Evolutionary conservation across 257 asterid genomes (phyloP), one percentile per base, ranked within the genome.

Genomic region (Plectranthus barbatus): DNA sequence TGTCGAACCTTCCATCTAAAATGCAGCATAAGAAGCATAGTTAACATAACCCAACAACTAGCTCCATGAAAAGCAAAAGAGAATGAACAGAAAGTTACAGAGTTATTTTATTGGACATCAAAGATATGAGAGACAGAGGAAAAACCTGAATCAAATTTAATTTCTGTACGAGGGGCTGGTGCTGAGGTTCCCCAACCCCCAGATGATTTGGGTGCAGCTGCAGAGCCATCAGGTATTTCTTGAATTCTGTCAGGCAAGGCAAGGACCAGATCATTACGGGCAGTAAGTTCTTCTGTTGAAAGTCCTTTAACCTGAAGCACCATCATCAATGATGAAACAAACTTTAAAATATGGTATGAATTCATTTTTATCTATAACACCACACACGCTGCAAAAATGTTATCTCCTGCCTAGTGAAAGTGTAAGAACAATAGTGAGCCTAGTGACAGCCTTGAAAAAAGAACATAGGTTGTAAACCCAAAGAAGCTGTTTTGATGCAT

Each of bases 61-160:
- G 9, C 37, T 66, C 23, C 65, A 59, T 2, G 18, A 53, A 41
- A 51, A 36, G 44, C 34, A 47, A 14, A 56, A 66, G 44, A 51
- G 41, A 59, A 39, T 19, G 59, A 9, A 21, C 42, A 70, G 12
- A 20, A 5, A 56, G 14, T 26, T 9, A 14, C 15, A 18, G 64
- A n/a, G 18, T 11, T 60, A 59, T 42, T 12, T 29, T 26, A 47
- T 17, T 6, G 36, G 56, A 64, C 40, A 63, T 47, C 29, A 50
- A 56, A 24, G 64, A 65, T 52, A 46, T 47, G 66, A 60, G 33
- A 13, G 42, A 24, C 44, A 40, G 29, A 49, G 47, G 46, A 44
- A 59, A 64, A 61, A 84, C 99, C 97, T 79, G 99, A 92, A 80
- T 85, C 97, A 77, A 89, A 92, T 79, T 80, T 92, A 60, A 92